Conservation (phyloP, 2,329 filamentous ascomycete species). For the Fusarium sp. region DNA sequence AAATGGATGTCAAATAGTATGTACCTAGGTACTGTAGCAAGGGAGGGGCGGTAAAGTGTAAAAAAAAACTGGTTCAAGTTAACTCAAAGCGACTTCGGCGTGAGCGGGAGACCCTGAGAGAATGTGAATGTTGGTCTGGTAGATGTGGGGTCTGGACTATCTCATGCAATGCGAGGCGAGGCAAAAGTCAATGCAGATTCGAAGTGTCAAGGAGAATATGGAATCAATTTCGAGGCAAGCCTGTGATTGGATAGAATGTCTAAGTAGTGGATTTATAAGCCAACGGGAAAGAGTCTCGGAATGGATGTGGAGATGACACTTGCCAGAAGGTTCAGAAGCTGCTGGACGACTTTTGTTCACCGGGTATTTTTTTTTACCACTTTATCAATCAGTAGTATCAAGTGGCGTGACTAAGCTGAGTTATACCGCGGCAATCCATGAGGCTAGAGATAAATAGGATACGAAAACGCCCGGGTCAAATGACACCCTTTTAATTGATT, state of each 20-base stretch:
- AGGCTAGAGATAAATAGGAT: conserved; percentile 1
- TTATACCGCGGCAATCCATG: conserved; percentile 4
- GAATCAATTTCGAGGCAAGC: conserved; percentile 32
- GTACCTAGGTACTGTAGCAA: too few relatives aligned
- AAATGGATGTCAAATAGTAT: conserved; percentile 1
- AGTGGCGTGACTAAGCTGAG: conserved; percentile 13
- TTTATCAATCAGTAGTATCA: conserved; percentile 37
- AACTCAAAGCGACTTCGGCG: conserved; percentile 36
- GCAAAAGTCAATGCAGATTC: conserved; percentile 17
- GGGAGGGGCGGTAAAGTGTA: conserved; percentile 28
- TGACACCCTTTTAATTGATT: conserved; percentile 29
- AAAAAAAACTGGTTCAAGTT: background rate
- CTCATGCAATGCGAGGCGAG: conserved; percentile 18
- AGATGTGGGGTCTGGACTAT: conserved; percentile 14
- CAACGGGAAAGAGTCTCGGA: background rate
- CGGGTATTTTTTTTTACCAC: background rate
- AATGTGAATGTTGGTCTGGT: conserved; percentile 6
- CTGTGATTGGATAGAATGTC: conserved; percentile 27
- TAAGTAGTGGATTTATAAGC: conserved; percentile 28
- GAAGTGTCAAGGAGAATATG: conserved; percentile 10
- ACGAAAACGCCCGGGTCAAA: background rate
- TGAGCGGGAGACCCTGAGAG: conserved; percentile 17
- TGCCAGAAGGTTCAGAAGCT: conserved; percentile 18
- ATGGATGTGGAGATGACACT: conserved; percentile 10
- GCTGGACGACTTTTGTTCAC: conserved; percentile 16